phyloP scores from a whole-genome alignment of 1,139 yeast genomes.

The Nakaseomyces nivariensis region DNA sequence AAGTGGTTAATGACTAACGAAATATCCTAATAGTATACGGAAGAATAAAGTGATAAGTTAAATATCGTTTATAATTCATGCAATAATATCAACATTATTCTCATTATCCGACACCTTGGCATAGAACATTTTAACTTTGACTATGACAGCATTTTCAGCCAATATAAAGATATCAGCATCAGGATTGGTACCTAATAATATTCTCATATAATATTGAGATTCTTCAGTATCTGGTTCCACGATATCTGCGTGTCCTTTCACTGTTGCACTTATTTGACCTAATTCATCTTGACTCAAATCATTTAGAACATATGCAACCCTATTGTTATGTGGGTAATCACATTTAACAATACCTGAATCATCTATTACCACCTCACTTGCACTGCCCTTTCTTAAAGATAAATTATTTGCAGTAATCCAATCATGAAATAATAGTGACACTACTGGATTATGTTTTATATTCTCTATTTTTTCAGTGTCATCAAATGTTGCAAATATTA shows the following conservation, averaged over 20 bases:
- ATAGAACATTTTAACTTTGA: constrained; percentile 49
- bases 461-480: constrained; percentile 64
- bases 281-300: constrained; percentile 66
- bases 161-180: constrained; percentile 62
- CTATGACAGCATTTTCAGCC: constrained; percentile 50
- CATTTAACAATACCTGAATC: constrained; percentile 3
- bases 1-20: too few species aligned
- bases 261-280: constrained; percentile 67
- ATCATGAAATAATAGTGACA: constrained; percentile 79
- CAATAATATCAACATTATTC: constrained; percentile 35
- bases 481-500: constrained; percentile 61
- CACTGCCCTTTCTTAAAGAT: constrained; percentile 21
- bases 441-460: constrained; percentile 57
- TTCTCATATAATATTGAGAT: constrained; percentile 44
- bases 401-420: constrained; percentile 59
- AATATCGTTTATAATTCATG: too few species aligned
- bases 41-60: too few species aligned
- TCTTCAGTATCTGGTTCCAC: constrained; percentile 35
- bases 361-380: constrained; percentile 1
- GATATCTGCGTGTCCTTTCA: constrained; percentile 58
- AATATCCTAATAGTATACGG: too few species aligned
- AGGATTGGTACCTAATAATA: constrained; percentile 50
- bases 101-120: constrained; percentile 77
- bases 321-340: constrained; percentile 14
- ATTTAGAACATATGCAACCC: constrained; percentile 52